phyloP scores from a whole-genome alignment of 2,329 filamentous ascomycete genomes.

The Pestalotiopsis sp. region DNA sequence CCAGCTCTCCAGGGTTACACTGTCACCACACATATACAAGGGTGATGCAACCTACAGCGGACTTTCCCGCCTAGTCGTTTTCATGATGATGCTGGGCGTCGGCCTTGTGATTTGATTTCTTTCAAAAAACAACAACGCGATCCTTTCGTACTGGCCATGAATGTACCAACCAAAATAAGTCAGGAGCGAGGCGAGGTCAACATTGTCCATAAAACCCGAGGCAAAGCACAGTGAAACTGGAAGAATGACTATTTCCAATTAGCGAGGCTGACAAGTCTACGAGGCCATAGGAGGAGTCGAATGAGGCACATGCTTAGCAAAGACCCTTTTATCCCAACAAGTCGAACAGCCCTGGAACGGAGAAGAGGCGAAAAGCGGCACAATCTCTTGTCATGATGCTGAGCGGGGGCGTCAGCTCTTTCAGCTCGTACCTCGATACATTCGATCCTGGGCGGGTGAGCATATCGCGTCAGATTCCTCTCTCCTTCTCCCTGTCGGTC shows the following conservation, averaged over 20 bases:
- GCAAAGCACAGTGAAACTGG: not conserved
- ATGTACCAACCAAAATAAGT: not conserved
- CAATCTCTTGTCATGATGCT: not conserved
- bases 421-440: slow-evolving; percentile 6
- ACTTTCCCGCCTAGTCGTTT: too few relatives aligned
- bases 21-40: too few relatives aligned
- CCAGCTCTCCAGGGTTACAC: too few relatives aligned
- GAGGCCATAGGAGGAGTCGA: not conserved
- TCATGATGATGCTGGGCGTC: too few relatives aligned
- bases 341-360: not conserved
- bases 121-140: too few relatives aligned
- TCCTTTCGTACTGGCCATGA: too few relatives aligned
- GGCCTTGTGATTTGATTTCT: too few relatives aligned
- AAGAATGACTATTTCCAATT: not conserved
- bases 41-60: too few relatives aligned
- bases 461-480: not conserved
- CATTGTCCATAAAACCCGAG: not conserved
- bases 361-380: not conserved
- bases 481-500: not conserved
- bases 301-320: not conserved
- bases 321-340: not conserved
- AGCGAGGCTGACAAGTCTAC: not conserved
- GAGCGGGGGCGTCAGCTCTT: slow-evolving; percentile 2
- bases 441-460: not conserved
- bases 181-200: not conserved